Percentiles rank a stretch among this genome's conserved stretches.
Conservation (phyloP, 2,329 filamentous ascomycete species). For the Aspergillus ruber region DNA sequence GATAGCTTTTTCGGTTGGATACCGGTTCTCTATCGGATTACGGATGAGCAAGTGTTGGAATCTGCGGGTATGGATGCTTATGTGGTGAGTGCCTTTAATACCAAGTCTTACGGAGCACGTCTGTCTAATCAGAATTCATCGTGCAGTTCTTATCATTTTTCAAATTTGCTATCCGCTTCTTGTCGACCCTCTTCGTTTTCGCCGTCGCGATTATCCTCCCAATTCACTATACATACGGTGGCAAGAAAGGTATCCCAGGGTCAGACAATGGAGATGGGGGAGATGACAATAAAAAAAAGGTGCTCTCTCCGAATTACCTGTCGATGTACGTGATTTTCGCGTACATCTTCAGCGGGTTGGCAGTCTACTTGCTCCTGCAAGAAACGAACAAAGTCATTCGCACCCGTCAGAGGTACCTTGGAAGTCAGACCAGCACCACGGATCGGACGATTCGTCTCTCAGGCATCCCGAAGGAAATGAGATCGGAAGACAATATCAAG, state of each 20-base stretch:
- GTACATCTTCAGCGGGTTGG: constrained; percentile 80
- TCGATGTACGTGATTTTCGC: constrained; percentile 95
- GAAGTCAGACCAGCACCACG: constrained; percentile 89
- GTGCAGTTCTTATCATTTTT: constrained; percentile 80
- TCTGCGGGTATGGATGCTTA: constrained; percentile 92
- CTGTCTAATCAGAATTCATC: not conserved
- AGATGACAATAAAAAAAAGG: constrained; percentile 27
- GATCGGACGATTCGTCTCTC: constrained; percentile 89
- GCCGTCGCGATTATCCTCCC: constrained; percentile 74
- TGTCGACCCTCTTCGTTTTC: constrained; percentile 73
- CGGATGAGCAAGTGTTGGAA: constrained; percentile 80
- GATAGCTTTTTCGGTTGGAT: constrained; percentile 92
- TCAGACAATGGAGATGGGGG: constrained; percentile 29
- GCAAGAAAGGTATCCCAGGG: constrained; percentile 34
- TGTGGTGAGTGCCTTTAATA: constrained; percentile 55
- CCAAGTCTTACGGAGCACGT: not conserved
- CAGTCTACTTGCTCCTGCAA: constrained; percentile 72
- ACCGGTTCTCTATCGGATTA: constrained; percentile 72
- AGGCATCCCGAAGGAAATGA: constrained; percentile 72
- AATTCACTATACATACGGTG: constrained; percentile 65
- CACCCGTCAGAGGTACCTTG: constrained; percentile 82
- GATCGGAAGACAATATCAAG: constrained; percentile 76
- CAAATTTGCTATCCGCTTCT: constrained; percentile 85
- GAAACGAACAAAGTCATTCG: constrained; percentile 82
- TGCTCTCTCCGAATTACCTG: constrained; percentile 52